A percentile compares a stretch with the other conserved stretches of the same genome.
Conservation (phyloP, 78 protist genomes). For the Dictyostelium firmibasis region DNA sequence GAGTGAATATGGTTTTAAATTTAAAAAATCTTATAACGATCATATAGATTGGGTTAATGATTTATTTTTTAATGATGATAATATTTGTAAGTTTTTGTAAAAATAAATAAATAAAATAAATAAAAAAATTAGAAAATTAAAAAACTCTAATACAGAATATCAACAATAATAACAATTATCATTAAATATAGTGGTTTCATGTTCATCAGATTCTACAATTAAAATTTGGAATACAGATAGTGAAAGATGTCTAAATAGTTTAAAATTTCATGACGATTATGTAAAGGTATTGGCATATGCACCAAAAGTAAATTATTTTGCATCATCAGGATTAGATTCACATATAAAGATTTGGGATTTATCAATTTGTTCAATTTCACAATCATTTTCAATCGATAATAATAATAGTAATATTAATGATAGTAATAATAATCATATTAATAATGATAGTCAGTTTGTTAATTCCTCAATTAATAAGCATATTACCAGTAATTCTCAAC, state of each 20-base stretch:
- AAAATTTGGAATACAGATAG: conserved; percentile 44
- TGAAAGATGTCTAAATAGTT: conserved; percentile 10
- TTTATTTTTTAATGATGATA: conserved; percentile 21
- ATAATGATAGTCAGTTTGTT: not conserved
- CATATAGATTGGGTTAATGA: conserved; percentile 77
- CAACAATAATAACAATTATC: no score
- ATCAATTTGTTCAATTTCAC: not conserved
- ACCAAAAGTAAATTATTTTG: conserved; percentile 23
- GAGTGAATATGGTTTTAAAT: not conserved
- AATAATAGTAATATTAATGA: not conserved
- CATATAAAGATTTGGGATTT: conserved; percentile 69
- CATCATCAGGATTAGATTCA: conserved; percentile 74
- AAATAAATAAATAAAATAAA: not conserved
- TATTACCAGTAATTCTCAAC: not conserved
- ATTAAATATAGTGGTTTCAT: conserved; percentile 42
- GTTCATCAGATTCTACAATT: conserved; percentile 69
- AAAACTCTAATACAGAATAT: not conserved
- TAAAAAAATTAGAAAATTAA: not conserved
- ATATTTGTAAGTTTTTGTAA: conserved; percentile 34
- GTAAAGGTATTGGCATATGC: conserved; percentile 67
- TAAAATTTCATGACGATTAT: conserved; percentile 66
- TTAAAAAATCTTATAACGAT: conserved; percentile 32
- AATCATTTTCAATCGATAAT: not conserved
- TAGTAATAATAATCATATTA: not conserved
- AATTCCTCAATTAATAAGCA: not conserved